Evolutionary conservation across 2,329 filamentous ascomycete genomes (phyloP).

Genomic region (Helotiales sp.): DNA sequence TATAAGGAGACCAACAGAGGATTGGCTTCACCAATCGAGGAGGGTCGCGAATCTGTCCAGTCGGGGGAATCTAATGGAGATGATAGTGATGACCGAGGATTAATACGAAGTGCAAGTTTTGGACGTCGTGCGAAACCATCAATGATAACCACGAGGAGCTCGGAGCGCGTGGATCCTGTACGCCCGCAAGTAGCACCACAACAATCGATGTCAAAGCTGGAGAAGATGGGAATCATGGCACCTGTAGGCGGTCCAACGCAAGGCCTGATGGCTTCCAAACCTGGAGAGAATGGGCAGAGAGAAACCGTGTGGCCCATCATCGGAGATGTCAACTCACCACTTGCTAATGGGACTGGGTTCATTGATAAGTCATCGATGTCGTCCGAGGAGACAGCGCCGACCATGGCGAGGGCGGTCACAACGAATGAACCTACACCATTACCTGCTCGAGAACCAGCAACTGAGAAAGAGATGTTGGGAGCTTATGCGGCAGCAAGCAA

Average conservation of each 20-base stretch:
- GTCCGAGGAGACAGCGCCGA: slow-evolving; percentile 27
- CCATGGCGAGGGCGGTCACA: slow-evolving; percentile 19
- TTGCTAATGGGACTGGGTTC: slow-evolving; percentile 31
- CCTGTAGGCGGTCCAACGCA: not conserved
- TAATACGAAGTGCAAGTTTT: slow-evolving; percentile 62
- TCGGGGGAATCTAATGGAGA: slow-evolving; percentile 31
- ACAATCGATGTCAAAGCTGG: slow-evolving; percentile 41
- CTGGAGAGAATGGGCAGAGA: slow-evolving; percentile 10
- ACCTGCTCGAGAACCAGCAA: slow-evolving; percentile 36
- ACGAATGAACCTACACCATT: slow-evolving; percentile 14
- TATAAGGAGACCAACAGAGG: slow-evolving; percentile 23
- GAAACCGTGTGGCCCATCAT: slow-evolving; percentile 29
- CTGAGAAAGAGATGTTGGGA: slow-evolving; percentile 49
- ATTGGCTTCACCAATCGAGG: slow-evolving; percentile 26
- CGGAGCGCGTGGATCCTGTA: slow-evolving; percentile 22
- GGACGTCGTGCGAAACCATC: slow-evolving; percentile 60
- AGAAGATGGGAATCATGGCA: slow-evolving; percentile 26
- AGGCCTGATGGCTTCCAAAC: slow-evolving; percentile 4
- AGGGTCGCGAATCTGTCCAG: slow-evolving; percentile 30
- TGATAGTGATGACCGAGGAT: slow-evolving; percentile 48
- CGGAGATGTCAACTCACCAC: slow-evolving; percentile 25
- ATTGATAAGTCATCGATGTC: slow-evolving; percentile 30
- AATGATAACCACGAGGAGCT: slow-evolving; percentile 48
- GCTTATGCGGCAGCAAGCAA: slow-evolving; percentile 48
- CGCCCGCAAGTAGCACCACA: slow-evolving; percentile 32